A percentile compares a stretch with the other conserved stretches of the same genome.
These are phyloP conservation scores for Fusarium subtropicale DNA, from an alignment of 2,329 filamentous ascomycete genomes.

Conservation along the genomic window DNA sequence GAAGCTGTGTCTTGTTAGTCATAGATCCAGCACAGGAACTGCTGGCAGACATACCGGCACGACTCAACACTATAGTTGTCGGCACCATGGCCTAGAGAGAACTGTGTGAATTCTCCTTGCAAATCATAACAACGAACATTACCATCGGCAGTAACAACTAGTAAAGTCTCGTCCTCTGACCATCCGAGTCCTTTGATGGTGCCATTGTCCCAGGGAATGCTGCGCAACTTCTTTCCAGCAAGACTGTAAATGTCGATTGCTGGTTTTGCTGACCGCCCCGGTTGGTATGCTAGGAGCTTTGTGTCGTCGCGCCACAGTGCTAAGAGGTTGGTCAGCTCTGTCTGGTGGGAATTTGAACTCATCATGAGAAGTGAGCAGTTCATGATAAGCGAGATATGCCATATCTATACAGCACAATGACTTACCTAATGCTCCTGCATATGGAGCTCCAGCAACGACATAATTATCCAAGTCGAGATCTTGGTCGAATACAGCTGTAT, in stretches of 20 bases:
- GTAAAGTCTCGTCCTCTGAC: slow-evolving; percentile 93
- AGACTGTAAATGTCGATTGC: slow-evolving; percentile 95
- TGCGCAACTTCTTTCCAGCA: slow-evolving; percentile 86
- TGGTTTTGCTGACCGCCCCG: slow-evolving; percentile 77
- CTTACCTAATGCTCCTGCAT: slow-evolving; percentile 91
- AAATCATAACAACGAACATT: slow-evolving; percentile 91
- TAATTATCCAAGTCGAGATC: slow-evolving; percentile 97
- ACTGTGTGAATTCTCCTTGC: slow-evolving; percentile 95
- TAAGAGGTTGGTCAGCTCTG: slow-evolving; percentile 53
- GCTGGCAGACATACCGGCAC: slow-evolving; percentile 67
- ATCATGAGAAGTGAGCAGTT: slow-evolving; percentile 22
- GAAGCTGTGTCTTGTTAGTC: slow-evolving; percentile 63
- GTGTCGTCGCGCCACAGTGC: slow-evolving; percentile 89
- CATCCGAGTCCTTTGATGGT: slow-evolving; percentile 89
- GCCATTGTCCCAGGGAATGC: slow-evolving; percentile 92
- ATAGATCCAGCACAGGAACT: background rate
- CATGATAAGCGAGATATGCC: background rate
- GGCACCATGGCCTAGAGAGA: slow-evolving; percentile 88
- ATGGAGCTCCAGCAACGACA: slow-evolving; percentile 89
- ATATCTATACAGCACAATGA: slow-evolving; percentile 1
- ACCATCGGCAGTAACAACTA: slow-evolving; percentile 90
- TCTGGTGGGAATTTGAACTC: background rate
- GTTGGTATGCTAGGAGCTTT: slow-evolving; percentile 83
- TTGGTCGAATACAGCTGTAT: slow-evolving; percentile 91
- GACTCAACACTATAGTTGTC: slow-evolving; percentile 88